Conservation (phyloP, 805 yeast genomes). For the Sungouiella thailandica region DNA sequence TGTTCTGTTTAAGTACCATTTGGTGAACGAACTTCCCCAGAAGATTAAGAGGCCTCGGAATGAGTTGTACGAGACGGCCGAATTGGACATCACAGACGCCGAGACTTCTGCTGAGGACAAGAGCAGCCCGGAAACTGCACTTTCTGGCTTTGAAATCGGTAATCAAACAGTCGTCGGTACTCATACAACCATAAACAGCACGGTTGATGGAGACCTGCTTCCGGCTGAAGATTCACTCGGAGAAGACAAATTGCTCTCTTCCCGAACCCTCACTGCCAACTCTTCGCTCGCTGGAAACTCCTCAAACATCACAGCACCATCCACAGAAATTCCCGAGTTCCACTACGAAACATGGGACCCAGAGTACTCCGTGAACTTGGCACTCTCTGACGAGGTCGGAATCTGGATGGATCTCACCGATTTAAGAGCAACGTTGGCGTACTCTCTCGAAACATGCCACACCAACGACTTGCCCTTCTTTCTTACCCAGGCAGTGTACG, state of each 20-base stretch:
- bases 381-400: constrained; percentile 38
- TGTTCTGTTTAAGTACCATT: constrained; percentile 8
- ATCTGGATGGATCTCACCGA: constrained; percentile 39
- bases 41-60: constrained; percentile 4
- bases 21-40: constrained; percentile 11
- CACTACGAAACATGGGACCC: background rate
- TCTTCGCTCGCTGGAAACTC: no score
- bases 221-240: background rate
- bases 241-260: background rate
- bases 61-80: background rate
- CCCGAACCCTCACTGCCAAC: no score
- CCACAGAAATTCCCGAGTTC: no score
- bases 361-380: constrained; percentile 28
- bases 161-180: no score
- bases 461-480: constrained; percentile 60
- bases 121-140: background rate
- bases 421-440: constrained; percentile 30
- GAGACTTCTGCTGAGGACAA: background rate
- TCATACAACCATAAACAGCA: no score
- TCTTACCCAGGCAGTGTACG: constrained; percentile 42
- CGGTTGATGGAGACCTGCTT: no score
- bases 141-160: background rate
- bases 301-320: no score
- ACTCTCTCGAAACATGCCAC: constrained; percentile 41
- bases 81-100: background rate